Conservation (phyloP, 2,329 filamentous ascomycete genomes). For the Arthrobotrys sphaeroides region DNA sequence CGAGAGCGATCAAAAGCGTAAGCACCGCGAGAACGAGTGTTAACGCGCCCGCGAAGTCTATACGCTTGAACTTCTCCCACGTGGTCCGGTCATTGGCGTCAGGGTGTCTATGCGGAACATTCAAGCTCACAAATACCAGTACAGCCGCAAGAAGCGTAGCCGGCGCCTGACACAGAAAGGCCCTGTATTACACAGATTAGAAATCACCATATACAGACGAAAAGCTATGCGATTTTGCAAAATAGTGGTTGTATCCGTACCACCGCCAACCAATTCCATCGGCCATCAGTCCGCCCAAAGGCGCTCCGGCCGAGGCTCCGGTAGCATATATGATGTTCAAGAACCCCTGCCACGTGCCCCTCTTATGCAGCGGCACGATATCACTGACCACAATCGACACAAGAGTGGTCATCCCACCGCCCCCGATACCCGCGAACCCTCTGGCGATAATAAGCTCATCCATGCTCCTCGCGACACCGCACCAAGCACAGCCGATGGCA, state of each 20-base stretch:
- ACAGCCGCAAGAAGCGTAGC: conserved; percentile 73
- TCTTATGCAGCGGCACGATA: conserved; percentile 73
- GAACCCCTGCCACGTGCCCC: conserved; percentile 78
- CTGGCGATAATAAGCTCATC: conserved; percentile 73
- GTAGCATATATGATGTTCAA: conserved; percentile 76
- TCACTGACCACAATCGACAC: conserved; percentile 76
- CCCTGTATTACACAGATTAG: conserved; percentile 64
- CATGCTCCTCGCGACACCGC: conserved; percentile 72
- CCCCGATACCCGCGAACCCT: conserved; percentile 61
- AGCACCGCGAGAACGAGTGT: conserved; percentile 73
- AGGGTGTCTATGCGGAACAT: conserved; percentile 69
- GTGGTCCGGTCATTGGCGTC: conserved; percentile 72
- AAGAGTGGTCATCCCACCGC: conserved; percentile 62
- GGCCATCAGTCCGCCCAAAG: conserved; percentile 75
- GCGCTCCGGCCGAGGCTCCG: conserved; percentile 75
- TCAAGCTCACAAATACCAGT: conserved; percentile 69
- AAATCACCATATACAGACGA: neutral
- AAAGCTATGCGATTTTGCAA: conserved; percentile 7
- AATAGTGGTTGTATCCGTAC: conserved; percentile 61
- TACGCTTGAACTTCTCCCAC: conserved; percentile 64
- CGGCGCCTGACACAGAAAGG: conserved; percentile 76
- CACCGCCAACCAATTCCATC: conserved; percentile 80
- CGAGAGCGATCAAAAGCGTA: conserved; percentile 73
- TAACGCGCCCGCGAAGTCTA: conserved; percentile 78
- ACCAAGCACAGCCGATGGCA: conserved; percentile 71